Evolutionary conservation across 139 green algal genomes (phyloP), one percentile per base, ranked within the genome.

Genomic region (Chlamydomonas applanata): DNA sequence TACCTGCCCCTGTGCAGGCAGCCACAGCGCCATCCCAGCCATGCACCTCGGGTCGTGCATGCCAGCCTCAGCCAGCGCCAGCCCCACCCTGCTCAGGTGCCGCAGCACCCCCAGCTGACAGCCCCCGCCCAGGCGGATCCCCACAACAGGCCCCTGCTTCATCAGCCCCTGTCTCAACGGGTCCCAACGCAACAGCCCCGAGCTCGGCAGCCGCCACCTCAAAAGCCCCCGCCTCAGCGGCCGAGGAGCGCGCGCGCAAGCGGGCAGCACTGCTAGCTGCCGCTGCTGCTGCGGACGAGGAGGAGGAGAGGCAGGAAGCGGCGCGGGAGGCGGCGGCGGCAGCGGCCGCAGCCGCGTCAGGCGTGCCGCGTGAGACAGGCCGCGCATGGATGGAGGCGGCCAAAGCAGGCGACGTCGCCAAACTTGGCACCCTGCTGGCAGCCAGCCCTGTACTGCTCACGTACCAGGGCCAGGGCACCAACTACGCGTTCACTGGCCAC

Each of bases 391-490:
- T 89, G 76, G 81, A 85, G 9, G 81, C 84, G 32, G 81, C 84
- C 25, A 76, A 80, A 78, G 46, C 54, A 14, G 84, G 84, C 4
- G 54, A 82, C 19, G 11, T 81, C 40, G 5, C 13, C 2, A 33
- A 14, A 7, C 78, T 88, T 62, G 33, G 74, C n/a, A 24, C 30
- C 4, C 45, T 86, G 72, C 72, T 88, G 71, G 32, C 52, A 0
- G 62, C 14, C 33, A 88, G 85, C 62, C 65, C 76, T 17, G 33
- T 20, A 17, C 72, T 91, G 68, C 69, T 92, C 13, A n/a, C 68
- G 1, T 89, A 88, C 72, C 65, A 80, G 69, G 86, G 83, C 32
- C 54, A 89, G 72, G 85, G 87, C 67, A 92, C 85, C 61, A 88
- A 73, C 62, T 86, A 83, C 57, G 69, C 75, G 69, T 88, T 92